Conservation (phyloP, 345 rosid species). For the Aurinia saxatilis region DNA sequence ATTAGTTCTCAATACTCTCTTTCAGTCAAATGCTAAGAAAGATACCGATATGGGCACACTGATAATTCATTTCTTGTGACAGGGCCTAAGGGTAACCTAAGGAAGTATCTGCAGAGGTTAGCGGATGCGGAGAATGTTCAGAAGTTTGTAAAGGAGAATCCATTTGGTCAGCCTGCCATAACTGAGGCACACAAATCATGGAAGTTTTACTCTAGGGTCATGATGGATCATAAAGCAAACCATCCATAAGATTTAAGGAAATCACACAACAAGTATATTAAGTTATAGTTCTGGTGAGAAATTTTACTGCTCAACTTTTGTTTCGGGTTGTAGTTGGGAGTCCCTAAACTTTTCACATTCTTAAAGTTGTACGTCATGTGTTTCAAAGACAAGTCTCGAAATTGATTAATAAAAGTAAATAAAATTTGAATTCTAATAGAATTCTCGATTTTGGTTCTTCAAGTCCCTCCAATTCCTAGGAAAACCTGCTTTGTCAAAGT, state of each 20-base stretch:
- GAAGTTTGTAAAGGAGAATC: conserved; percentile 54
- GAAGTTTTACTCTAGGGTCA: conserved; percentile 45
- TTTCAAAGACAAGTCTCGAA: no score
- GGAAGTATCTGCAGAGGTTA: conserved; percentile 56
- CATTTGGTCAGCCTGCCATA: conserved; percentile 71
- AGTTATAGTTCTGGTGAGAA: no score
- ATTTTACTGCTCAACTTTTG: no score
- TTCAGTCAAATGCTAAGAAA: not conserved
- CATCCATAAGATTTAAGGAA: not conserved
- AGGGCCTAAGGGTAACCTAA: conserved; percentile 79
- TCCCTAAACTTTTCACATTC: no score
- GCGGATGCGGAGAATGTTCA: conserved; percentile 51
- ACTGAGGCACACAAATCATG: conserved; percentile 48
- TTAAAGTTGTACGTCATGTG: no score
- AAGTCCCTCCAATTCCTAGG: no score
- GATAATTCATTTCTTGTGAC: not conserved
- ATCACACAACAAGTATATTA: no score
- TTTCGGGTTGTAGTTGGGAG: no score
- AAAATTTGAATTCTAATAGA: no score
- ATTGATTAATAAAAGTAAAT: no score
- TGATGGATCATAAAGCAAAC: not conserved
- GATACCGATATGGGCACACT: not conserved
- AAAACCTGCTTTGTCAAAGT: no score
- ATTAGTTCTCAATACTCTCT: not conserved
- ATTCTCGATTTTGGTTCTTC: no score